A percentile compares a stretch with the other conserved stretches of the same genome.
Conservation (phyloP, 495 filamentous ascomycete genomes). For the Bacidia gigantensis region DNA sequence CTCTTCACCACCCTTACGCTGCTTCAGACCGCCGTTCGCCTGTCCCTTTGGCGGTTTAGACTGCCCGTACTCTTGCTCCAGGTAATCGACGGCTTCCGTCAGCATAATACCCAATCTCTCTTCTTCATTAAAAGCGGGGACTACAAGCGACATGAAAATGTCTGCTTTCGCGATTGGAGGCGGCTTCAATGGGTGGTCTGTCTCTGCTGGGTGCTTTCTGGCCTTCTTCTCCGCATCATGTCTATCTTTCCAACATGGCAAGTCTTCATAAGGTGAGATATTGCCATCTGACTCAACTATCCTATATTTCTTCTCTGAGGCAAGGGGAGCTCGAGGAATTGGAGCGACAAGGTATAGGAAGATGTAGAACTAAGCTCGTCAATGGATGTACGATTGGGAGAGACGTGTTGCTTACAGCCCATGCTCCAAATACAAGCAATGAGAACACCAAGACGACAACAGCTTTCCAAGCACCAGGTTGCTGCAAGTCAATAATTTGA, state of each 20-base stretch:
- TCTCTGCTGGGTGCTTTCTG: background rate
- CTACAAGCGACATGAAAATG: conserved; percentile 70
- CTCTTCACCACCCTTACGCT: background rate
- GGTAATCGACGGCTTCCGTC: conserved; percentile 76
- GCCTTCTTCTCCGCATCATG: background rate
- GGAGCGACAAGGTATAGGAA: conserved; percentile 64
- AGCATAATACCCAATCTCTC: conserved; percentile 70
- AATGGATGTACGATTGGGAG: no score
- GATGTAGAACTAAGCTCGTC: conserved; percentile 69
- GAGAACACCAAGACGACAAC: background rate
- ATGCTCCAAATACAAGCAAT: background rate
- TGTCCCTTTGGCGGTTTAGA: conserved; percentile 5
- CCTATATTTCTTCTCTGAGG: conserved; percentile 77
- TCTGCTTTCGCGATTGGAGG: conserved; percentile 36
- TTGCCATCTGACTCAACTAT: conserved; percentile 55
- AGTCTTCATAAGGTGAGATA: conserved; percentile 39
- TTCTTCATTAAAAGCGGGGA: conserved; percentile 92
- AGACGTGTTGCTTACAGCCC: background rate
- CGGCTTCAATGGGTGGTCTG: conserved; percentile 20
- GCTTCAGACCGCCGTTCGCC: conserved; percentile 11
- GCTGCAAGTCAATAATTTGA: background rate
- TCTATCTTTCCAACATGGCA: conserved; percentile 76
- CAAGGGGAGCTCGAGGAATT: conserved; percentile 54
- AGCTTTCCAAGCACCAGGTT: background rate
- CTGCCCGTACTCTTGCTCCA: conserved; percentile 61